Base-by-base conservation (phyloP, 441 rosid genomes). In the Pelargonium cotyledonis region DNA sequence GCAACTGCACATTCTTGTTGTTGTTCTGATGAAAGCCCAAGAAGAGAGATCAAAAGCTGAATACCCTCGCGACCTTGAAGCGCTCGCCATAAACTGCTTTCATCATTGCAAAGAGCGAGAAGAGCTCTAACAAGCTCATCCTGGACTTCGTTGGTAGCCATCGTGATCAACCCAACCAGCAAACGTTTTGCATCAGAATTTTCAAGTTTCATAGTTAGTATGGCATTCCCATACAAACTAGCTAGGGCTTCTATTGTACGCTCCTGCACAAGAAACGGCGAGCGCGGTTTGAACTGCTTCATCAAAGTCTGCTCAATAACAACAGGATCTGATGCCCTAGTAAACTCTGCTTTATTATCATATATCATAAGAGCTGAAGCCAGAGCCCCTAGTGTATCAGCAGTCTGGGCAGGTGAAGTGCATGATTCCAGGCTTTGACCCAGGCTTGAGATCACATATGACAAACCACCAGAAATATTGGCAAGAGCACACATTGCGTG, bases 1-100 rank as follows among this genome's bases (percentile, higher is more conserved):
- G 97, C 97, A 80, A 96, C 99, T 35, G 98, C 96, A 86, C 98
- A 93, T 82, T 96, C 99, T 79, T 96, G 99, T 80, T 96, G 99
- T 75, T 92, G 98, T 76, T 96, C 99, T 29, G 98, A 93, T 60
- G 99, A 96, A 75, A 96, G 95, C 73, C 99, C 99, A 11, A 96
- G 96, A 80, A 96, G 99, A 72, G 98, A 96, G 78, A 96, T 96
- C 83, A 96, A 72, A 78, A 96, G 72, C 71, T 96, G 99, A 77
- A 96, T 87, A 61, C 99, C 99, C 78, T 92, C 98, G 78, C 98
- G 99, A 19, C 99, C 99, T 82, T 89, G 97, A 78, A 96, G 92
- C 8, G 98, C 92, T 66, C 83, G 89, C 99, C 99, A 96, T 65
- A 96, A 80, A 79, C 89, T 91, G 67, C 93, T 91, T 79, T 93